Evolutionary conservation across 257 asterid species (phyloP), one percentile per base, ranked within the genome.

Genomic region (Solanum appendiculatum): DNA sequence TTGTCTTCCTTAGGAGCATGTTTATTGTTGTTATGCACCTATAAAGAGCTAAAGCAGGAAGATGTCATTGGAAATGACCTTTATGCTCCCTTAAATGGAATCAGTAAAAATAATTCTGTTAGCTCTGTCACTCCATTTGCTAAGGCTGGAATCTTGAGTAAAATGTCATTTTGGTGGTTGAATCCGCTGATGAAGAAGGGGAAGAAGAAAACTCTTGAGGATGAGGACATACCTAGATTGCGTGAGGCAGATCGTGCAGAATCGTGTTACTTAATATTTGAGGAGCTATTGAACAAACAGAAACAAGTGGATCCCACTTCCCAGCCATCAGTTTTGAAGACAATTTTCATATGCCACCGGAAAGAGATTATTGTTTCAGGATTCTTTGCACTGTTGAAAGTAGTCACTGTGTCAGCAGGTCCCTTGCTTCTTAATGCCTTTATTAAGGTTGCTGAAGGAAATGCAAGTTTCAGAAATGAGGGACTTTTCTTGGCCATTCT

Each of bases 151-250:
- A 5, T 93, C 23, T 90, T 88, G 34, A 93, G 96, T 42, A 88
- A 91, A 80, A 91, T 95, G 48, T 89, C 94, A 54, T 96, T 95
- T 91, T 91, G 98, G 33, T 96, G 98, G 99, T 90, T 94, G 88
- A 70, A 91, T 66, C 93, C 98, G 73, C 87, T 96, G 78, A 88
- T 96, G 81, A 89, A 96, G 74, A 92, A 94, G 39, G 98, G 99
- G 44, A 88, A 88, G 91, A 94, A 86, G 88, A 96, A 88, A 89
- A 88, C 93, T 0, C 86, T 96, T 87, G 90, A 91, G 93, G 95
- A 93, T 16, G 94, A 94, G 92, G 98, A 96, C 91, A 93, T 95
- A 70, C 98, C 98, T 90, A 97, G 94, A 89, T 93, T 96, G 36
- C 85, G 77, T 58, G 72, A 48, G 37, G 39, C 89, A 5, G 98